phyloP scores from a whole-genome alignment of 192 early-diverging fungal genomes.

The Backusella tarrabulga region DNA sequence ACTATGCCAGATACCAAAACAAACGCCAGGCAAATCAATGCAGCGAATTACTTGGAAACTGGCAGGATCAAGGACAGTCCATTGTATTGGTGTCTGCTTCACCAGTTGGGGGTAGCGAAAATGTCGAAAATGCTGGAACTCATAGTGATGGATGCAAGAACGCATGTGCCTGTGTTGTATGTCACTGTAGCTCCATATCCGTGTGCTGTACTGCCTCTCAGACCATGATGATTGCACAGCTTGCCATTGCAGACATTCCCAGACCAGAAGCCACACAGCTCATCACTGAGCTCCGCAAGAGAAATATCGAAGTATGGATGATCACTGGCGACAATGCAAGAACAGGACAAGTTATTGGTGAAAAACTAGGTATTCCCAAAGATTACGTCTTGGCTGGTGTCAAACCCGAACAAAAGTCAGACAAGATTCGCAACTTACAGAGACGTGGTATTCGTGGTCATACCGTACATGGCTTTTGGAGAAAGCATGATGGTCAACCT shows the following conservation, averaged over 20 bases:
- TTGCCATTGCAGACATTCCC: conserved; percentile 54
- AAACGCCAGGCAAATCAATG: conserved; percentile 13
- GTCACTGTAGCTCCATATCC: conserved; percentile 20
- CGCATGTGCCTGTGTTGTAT: conserved; percentile 38
- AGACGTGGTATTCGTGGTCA: conserved; percentile 24
- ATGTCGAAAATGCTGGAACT: background rate
- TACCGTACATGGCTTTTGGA: background rate
- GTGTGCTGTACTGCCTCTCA: conserved; percentile 29
- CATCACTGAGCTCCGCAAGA: conserved; percentile 43
- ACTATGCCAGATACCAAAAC: conserved; percentile 39
- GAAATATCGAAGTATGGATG: conserved; percentile 73
- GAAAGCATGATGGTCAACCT: conserved; percentile 7
- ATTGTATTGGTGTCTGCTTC: conserved; percentile 54
- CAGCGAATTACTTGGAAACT: conserved; percentile 33
- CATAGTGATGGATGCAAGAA: conserved; percentile 20
- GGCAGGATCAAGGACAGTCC: conserved; percentile 60
- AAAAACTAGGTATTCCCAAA: conserved; percentile 61
- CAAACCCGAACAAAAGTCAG: conserved; percentile 72
- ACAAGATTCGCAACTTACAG: conserved; percentile 59
- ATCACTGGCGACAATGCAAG: conserved; percentile 71
- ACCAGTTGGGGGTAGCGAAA: conserved; percentile 21
- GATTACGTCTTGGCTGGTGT: conserved; percentile 59
- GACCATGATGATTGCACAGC: conserved; percentile 49
- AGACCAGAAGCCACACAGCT: conserved; percentile 57
- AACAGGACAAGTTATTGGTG: conserved; percentile 63